phyloP scores from a whole-genome alignment of 129 eudicot species.

The Lactuca saligna region DNA sequence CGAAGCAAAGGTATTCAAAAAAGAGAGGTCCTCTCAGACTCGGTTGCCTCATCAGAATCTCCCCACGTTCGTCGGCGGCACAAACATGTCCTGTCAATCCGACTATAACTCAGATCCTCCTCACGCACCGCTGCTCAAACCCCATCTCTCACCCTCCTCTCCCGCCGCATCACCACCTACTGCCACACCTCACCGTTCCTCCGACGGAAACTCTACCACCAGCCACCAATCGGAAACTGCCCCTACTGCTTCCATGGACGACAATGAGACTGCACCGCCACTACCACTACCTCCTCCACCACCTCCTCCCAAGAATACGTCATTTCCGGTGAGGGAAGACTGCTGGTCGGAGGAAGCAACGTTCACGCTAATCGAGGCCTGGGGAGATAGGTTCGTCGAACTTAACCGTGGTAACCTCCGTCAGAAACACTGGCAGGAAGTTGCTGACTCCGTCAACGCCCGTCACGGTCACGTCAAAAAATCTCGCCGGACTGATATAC shows the following conservation, averaged over 20 bases:
- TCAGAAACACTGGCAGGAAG: conserved; percentile 72
- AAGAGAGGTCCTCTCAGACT: conserved; percentile 1
- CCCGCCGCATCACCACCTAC: conserved; percentile 24
- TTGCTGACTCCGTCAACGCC: conserved; percentile 72
- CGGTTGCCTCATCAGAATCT: conserved; percentile 15
- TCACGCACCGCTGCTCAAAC: conserved; percentile 1
- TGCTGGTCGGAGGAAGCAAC: conserved; percentile 79
- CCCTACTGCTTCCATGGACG: conserved; percentile 23
- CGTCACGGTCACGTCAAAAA: conserved; percentile 43
- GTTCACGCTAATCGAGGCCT: conserved; percentile 59
- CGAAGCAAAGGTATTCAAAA: conserved; percentile 19
- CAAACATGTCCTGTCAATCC: conserved; percentile 24
- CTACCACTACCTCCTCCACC: conserved; percentile 14
- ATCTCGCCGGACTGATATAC: conserved; percentile 56
- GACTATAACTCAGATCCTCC: conserved; percentile 5
- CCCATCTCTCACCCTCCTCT: conserved; percentile 10
- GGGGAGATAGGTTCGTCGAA: conserved; percentile 57
- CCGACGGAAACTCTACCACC: conserved; percentile 31
- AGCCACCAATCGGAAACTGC: conserved; percentile 22
- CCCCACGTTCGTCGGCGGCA: conserved; percentile 27
- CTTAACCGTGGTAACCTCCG: conserved; percentile 68
- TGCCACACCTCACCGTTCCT: conserved; percentile 21
- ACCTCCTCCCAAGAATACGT: conserved; percentile 6
- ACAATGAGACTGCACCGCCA: conserved; percentile 21
- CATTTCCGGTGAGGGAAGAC: conserved; percentile 55